Evolutionary conservation across 495 filamentous ascomycete species (phyloP).

Genomic region (Penicillium herquei): DNA sequence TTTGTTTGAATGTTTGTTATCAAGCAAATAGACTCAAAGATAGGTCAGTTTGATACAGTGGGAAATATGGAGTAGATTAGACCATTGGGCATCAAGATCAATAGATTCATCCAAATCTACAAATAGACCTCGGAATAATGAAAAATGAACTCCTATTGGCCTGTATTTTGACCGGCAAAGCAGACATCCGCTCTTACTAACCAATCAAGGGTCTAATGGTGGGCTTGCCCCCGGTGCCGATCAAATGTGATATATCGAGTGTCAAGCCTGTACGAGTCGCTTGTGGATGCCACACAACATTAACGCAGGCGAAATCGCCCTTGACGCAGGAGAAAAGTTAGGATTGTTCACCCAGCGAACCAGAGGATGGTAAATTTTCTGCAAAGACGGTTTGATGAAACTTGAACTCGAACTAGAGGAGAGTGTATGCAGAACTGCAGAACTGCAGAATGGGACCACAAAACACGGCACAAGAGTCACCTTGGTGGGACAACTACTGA

Average conservation of each 20-base stretch:
- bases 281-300: background rate
- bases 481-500: constrained; percentile 1
- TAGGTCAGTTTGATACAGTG: background rate
- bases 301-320: background rate
- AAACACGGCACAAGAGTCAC: background rate
- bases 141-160: constrained; percentile 9
- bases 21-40: too few relatives aligned
- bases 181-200: background rate
- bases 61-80: background rate
- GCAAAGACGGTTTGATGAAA: background rate
- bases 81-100: constrained; percentile 4
- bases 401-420: background rate
- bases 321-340: constrained; percentile 15
- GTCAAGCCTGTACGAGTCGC: constrained; percentile 14
- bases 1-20: too few relatives aligned
- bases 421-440: background rate
- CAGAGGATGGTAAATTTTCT: background rate
- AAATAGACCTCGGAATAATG: too few relatives aligned
- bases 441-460: constrained; percentile 4
- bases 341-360: constrained; percentile 3
- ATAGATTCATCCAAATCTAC: background rate
- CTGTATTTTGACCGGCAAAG: background rate
- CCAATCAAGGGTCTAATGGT: constrained; percentile 7
- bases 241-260: constrained; percentile 25
- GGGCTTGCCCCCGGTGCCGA: constrained; percentile 3